These are phyloP conservation scores for Stephania japonica DNA, from an alignment of 164 flowering plant genomes.

Conservation along the genomic window DNA sequence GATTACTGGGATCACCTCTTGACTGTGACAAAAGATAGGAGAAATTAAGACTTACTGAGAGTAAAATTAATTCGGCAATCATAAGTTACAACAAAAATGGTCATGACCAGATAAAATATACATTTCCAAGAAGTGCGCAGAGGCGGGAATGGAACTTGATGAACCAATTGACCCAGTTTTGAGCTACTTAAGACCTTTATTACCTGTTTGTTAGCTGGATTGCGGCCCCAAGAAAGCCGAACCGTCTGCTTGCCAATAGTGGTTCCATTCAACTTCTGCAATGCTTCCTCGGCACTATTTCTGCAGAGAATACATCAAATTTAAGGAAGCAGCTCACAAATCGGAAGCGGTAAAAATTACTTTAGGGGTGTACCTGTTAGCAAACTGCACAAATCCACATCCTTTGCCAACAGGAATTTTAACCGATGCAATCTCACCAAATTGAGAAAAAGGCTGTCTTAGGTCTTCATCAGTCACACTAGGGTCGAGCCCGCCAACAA, in stretches of 20 bases:
- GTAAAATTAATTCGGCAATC: background rate
- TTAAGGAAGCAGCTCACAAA: background rate
- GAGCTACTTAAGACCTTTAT: background rate
- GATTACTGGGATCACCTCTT: conserved; percentile 57
- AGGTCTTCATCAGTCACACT: conserved; percentile 82
- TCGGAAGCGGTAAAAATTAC: background rate
- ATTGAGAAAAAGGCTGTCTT: conserved; percentile 70
- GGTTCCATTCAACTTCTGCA: conserved; percentile 68
- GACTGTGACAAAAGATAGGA: conserved; percentile 29
- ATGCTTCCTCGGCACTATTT: conserved; percentile 77
- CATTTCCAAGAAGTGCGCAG: background rate
- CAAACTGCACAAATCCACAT: conserved; percentile 95
- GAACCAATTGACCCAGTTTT: background rate
- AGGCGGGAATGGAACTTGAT: background rate
- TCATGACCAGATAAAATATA: background rate
- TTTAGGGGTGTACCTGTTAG: conserved; percentile 50
- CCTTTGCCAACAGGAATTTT: conserved; percentile 93
- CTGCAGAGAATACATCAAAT: conserved; percentile 27
- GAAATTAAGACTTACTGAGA: background rate
- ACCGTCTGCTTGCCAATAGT: conserved; percentile 83
- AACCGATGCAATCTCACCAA: conserved; percentile 82
- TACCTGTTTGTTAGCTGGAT: conserved; percentile 91
- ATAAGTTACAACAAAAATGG: background rate
- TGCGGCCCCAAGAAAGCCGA: conserved; percentile 97
- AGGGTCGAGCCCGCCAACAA: conserved; percentile 96